Base-by-base conservation (phyloP, 768 basidiomycete species). In the Dioszegia hungarica region DNA sequence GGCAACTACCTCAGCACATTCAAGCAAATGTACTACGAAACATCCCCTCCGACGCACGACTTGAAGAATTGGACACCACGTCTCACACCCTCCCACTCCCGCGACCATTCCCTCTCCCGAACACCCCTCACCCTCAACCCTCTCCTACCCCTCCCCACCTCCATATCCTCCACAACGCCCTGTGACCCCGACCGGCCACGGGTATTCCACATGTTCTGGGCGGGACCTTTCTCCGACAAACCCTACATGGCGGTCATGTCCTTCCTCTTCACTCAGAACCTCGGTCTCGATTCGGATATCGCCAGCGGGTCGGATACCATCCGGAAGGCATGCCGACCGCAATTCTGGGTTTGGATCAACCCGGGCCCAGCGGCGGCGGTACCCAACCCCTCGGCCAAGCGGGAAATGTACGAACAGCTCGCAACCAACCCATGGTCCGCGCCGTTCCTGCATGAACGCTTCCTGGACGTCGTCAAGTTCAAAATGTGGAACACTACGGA, bases 141-240 rank as follows among this genome's bases (percentile, higher is more conserved):
- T 3, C 72, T 71, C n/a, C 48, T 67, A n/a, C 62, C 70, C 15
- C 61, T 67, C 11, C 48, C 61, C 19, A 47, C 61, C 3, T 57
- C 61, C 15, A 67, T 69, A 51, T 66, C 73, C 27, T 58, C 72
- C 2, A 34, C 37, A 8, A 73, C 78, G 1, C 80, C 85, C 1
- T 99, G 95, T 76, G 90, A 95, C 68, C 82, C 86, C 0, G 86
- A 89, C 63, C 84, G 87, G 66, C 87, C 91, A 5, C 84, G 88
- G 33, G 78, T 97, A 29, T 98, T 94, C 80, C 95, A 99, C 77
- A 95, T 97, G 86, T 99, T 95, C 80, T 98, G 95, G 94, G 89
- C 93, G 1, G 94, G 95, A 0, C 86, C 90, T 0, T 97, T 99
- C 80, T 95, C 92, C 9, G 95, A 99, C 80, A 97, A 97, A 75